These are phyloP conservation scores for Camellia japonica DNA, from an alignment of 148 eudicot genomes.

Conservation along the genomic window DNA sequence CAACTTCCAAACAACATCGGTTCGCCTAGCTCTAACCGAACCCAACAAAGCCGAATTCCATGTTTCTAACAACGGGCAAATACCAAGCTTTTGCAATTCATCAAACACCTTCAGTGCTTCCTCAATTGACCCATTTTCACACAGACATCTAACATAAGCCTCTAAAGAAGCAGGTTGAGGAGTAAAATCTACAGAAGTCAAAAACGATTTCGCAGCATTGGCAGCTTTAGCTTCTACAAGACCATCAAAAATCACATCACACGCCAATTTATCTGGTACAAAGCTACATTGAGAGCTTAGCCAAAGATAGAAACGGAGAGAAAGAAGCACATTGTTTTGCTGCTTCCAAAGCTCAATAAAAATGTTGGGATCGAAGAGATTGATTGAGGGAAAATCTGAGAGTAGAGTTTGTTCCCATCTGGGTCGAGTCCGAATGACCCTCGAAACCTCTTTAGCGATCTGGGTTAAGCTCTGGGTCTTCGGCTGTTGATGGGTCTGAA, in stretches of 20 bases:
- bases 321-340: slow-evolving; percentile 30
- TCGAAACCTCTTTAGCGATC: slow-evolving; percentile 44
- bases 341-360: slow-evolving; percentile 39
- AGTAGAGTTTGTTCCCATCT: slow-evolving; percentile 60
- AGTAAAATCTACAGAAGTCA: slow-evolving; percentile 29
- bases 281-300: slow-evolving; percentile 34
- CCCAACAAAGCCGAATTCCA: no score
- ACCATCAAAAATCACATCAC: slow-evolving; percentile 39
- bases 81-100: slow-evolving; percentile 32
- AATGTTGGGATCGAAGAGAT: slow-evolving; percentile 48
- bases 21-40: no score
- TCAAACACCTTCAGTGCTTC: slow-evolving; percentile 51
- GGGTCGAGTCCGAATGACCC: slow-evolving; percentile 45
- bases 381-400: slow-evolving; percentile 45
- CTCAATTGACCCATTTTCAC: slow-evolving; percentile 46
- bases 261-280: slow-evolving; percentile 34
- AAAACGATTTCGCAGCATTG: slow-evolving; percentile 43
- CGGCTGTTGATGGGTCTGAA: slow-evolving; percentile 19
- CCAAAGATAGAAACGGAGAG: slow-evolving; percentile 26
- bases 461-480: slow-evolving; percentile 21
- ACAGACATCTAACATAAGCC: slow-evolving; percentile 44
- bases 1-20: no score
- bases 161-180: slow-evolving; percentile 45
- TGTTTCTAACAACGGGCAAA: slow-evolving; percentile 28
- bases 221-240: slow-evolving; percentile 54